These are phyloP conservation scores for Sporothrix euskadiensis DNA, from an alignment of 2,329 filamentous ascomycete genomes.

Conservation along the genomic window DNA sequence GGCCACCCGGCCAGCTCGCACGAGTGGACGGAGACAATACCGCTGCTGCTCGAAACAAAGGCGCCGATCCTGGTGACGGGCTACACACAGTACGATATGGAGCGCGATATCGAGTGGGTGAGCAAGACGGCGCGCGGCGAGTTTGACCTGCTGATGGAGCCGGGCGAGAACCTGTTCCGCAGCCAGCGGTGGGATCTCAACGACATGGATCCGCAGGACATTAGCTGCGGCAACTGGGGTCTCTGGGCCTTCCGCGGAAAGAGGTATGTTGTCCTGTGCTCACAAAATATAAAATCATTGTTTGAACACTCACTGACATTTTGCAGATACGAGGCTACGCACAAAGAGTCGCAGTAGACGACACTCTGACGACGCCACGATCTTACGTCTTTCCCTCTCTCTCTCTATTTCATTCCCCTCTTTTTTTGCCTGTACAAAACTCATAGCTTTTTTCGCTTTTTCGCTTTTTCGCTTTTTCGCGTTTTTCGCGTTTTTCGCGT, in stretches of 20 bases:
- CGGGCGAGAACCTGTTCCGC: slow-evolving; percentile 90
- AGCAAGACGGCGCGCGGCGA: slow-evolving; percentile 82
- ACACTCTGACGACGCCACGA: not conserved
- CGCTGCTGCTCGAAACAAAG: slow-evolving; percentile 90
- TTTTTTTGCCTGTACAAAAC: slow-evolving; percentile 14
- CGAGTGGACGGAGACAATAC: slow-evolving; percentile 91
- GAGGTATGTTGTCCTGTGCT: slow-evolving; percentile 60
- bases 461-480: not conserved
- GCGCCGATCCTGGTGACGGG: slow-evolving; percentile 91
- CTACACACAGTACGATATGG: slow-evolving; percentile 94
- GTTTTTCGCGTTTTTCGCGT: not conserved
- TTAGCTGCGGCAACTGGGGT: slow-evolving; percentile 96
- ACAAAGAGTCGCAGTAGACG: slow-evolving; percentile 26
- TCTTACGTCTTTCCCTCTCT: not conserved
- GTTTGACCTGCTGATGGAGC: slow-evolving; percentile 87
- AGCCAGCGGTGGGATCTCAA: slow-evolving; percentile 97
- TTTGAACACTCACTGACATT: not conserved
- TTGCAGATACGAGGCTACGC: slow-evolving; percentile 33
- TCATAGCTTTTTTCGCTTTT: slow-evolving; percentile 9
- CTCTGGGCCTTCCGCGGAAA: slow-evolving; percentile 97
- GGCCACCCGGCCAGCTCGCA: slow-evolving; percentile 91
- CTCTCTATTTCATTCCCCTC: not conserved
- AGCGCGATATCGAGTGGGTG: slow-evolving; percentile 89
- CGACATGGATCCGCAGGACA: slow-evolving; percentile 88
- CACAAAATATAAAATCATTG: not conserved